These are phyloP conservation scores for Salisapilia sapeloensis DNA, from an alignment of 352 stramenopile species.

Conservation along the genomic window DNA sequence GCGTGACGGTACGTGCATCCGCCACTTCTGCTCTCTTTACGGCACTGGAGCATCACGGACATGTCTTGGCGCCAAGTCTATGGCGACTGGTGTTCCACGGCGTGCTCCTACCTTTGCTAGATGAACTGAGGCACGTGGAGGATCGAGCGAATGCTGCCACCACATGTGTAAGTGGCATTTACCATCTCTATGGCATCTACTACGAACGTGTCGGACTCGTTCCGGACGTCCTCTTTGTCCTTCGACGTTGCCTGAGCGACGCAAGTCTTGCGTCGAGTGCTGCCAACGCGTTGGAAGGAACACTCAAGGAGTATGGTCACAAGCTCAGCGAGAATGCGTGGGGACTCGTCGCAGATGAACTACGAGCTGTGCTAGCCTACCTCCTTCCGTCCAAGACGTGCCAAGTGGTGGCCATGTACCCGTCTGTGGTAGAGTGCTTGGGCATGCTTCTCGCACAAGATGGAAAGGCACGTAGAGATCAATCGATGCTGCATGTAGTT, in stretches of 20 bases:
- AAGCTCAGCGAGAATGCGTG: slow-evolving; percentile 71
- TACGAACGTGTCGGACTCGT: slow-evolving; percentile 68
- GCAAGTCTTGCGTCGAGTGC: slow-evolving; percentile 46
- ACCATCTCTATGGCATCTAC: slow-evolving; percentile 61
- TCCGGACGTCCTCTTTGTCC: slow-evolving; percentile 53
- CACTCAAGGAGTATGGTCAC: slow-evolving; percentile 54
- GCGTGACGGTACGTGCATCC: slow-evolving; percentile 72
- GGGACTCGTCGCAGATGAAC: slow-evolving; percentile 61
- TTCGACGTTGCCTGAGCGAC: slow-evolving; percentile 63
- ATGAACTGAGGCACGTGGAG: slow-evolving; percentile 55
- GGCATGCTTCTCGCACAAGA: slow-evolving; percentile 27
- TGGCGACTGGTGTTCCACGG: slow-evolving; percentile 77
- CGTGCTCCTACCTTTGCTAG: slow-evolving; percentile 72
- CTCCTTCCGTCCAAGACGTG: slow-evolving; percentile 20
- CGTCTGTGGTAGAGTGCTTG: slow-evolving; percentile 22
- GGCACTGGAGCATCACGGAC: slow-evolving; percentile 41
- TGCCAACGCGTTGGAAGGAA: slow-evolving; percentile 32
- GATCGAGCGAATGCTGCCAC: slow-evolving; percentile 15
- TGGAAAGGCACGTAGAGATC: slow-evolving; percentile 36
- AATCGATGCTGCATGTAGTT: slow-evolving; percentile 42
- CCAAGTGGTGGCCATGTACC: slow-evolving; percentile 59
- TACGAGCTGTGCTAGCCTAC: slow-evolving; percentile 10
- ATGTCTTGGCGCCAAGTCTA: slow-evolving; percentile 54
- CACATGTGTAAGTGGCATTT: slow-evolving; percentile 37
- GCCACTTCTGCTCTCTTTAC: slow-evolving; percentile 63